Conservation (phyloP, 176 grass and related monocot species). For the Secale cereale region DNA sequence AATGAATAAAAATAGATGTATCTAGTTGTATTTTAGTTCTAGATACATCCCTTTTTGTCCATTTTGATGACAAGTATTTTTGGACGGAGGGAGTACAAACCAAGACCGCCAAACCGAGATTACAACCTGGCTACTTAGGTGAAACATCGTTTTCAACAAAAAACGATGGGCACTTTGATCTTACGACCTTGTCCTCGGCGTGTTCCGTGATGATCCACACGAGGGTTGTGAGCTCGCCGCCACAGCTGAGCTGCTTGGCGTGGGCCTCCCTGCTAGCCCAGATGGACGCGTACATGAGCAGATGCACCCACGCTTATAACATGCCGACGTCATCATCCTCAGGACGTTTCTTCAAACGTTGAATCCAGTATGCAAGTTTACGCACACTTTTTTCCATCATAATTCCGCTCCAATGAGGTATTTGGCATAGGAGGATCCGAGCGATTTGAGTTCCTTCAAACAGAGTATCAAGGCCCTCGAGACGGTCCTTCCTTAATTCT, state of each 20-base stretch:
- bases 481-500: too few relatives aligned
- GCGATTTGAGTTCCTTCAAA: neutral
- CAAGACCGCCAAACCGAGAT: too few relatives aligned
- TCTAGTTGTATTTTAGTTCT: too few relatives aligned
- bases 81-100: too few relatives aligned
- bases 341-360: neutral
- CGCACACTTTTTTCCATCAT: too few relatives aligned
- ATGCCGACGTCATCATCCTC: neutral
- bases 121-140: too few relatives aligned
- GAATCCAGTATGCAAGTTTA: neutral
- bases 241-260: neutral
- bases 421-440: neutral
- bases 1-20: too few relatives aligned
- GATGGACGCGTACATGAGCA: neutral
- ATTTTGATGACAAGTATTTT: too few relatives aligned
- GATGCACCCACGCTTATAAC: neutral
- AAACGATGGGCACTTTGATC: neutral
- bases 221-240: neutral
- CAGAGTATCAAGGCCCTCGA: too few relatives aligned
- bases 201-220: neutral
- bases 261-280: neutral
- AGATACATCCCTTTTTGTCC: too few relatives aligned
- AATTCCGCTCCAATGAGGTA: too few relatives aligned
- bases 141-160: neutral
- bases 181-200: rapidly evolving